These are phyloP conservation scores for Carpinus fangiana DNA, from an alignment of 306 rosid genomes.

Conservation along the genomic window DNA sequence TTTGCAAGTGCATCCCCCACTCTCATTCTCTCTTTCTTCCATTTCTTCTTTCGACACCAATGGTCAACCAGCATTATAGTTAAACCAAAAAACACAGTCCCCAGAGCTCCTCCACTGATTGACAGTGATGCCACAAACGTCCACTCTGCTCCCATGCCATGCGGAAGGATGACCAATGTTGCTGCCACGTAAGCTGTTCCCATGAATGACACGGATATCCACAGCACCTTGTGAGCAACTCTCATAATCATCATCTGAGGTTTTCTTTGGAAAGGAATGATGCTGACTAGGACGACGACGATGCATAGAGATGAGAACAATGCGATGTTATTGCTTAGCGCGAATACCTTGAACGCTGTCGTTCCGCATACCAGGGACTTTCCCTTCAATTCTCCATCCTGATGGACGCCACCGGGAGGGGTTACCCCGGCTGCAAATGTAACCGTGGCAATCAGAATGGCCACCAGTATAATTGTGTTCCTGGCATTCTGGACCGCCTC, in stretches of 20 bases:
- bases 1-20: slow-evolving; percentile 32
- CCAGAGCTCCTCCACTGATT: slow-evolving; percentile 47
- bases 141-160: slow-evolving; percentile 31
- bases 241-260: slow-evolving; percentile 41
- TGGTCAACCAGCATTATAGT: slow-evolving; percentile 47
- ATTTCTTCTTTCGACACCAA: slow-evolving; percentile 54
- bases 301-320: slow-evolving; percentile 56
- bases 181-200: slow-evolving; percentile 60
- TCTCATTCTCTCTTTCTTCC: slow-evolving; percentile 47
- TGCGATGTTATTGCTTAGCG: slow-evolving; percentile 54
- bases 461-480: slow-evolving; percentile 59
- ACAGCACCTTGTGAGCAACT: slow-evolving; percentile 61
- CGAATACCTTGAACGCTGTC: slow-evolving; percentile 58
- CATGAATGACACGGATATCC: slow-evolving; percentile 77
- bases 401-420: slow-evolving; percentile 69
- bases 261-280: slow-evolving; percentile 64
- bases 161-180: slow-evolving; percentile 61
- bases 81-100: slow-evolving; percentile 51
- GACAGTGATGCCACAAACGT: slow-evolving; percentile 42
- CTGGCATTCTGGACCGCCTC: slow-evolving; percentile 70
- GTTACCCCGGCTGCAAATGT: slow-evolving; percentile 62
- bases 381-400: slow-evolving; percentile 52
- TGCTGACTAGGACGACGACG: slow-evolving; percentile 66
- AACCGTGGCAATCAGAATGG: slow-evolving; percentile 67
- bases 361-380: slow-evolving; percentile 39